Evolutionary conservation across 305 asterid genomes (phyloP).

Genomic region (Fraxinus albicans): DNA sequence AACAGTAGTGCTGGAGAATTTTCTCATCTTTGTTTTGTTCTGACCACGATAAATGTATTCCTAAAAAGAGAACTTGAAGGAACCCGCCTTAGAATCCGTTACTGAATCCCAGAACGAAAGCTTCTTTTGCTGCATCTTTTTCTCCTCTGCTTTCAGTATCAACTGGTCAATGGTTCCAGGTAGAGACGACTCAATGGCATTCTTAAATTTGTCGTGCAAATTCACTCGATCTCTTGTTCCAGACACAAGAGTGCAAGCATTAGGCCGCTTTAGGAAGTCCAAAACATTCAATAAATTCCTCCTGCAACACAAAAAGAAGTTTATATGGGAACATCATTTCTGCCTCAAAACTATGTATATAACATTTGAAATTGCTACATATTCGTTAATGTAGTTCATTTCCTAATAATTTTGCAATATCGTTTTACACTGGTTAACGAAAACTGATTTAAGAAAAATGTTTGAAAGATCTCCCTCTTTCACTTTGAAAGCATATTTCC

Average conservation of each 20-base stretch:
- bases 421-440: neutral
- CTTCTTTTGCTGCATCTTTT: conserved; percentile 50
- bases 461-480: neutral
- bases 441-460: neutral
- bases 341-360: conserved; percentile 5
- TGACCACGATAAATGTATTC: neutral
- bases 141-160: conserved; percentile 58
- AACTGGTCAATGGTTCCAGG: conserved; percentile 70
- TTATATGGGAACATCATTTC: conserved; percentile 11
- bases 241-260: conserved; percentile 79
- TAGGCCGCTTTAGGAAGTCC: conserved; percentile 83
- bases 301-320: conserved; percentile 45
- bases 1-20: conserved; percentile 3
- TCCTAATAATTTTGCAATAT: neutral
- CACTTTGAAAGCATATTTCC: neutral
- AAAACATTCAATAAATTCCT: conserved; percentile 79
- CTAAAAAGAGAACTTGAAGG: conserved; percentile 83
- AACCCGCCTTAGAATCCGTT: conserved; percentile 76
- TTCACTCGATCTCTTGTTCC: conserved; percentile 85
- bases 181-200: conserved; percentile 52
- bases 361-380: neutral
- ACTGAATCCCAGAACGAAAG: conserved; percentile 84
- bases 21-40: conserved; percentile 9
- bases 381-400: neutral
- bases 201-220: conserved; percentile 73